Evolutionary conservation across 768 basidiomycete species (phyloP).

Genomic region (Clathrus columnatus): DNA sequence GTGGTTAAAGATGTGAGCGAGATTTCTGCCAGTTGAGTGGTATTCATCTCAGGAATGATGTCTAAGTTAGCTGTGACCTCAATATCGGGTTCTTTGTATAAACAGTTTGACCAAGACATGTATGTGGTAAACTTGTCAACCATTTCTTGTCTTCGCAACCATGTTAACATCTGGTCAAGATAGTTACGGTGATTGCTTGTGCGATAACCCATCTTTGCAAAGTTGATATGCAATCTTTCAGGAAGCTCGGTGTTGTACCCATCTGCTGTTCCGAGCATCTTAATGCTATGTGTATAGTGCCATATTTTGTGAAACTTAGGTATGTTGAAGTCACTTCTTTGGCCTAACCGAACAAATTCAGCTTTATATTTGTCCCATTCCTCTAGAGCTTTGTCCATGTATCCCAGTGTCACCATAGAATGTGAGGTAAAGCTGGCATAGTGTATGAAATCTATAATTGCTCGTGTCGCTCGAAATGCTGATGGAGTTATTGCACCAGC

Average conservation of each 20-base stretch:
- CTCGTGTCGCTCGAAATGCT: constrained; percentile 20
- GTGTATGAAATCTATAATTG: constrained; percentile 29
- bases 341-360: constrained; percentile 22
- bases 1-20: no score
- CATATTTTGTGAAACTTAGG: constrained; percentile 17
- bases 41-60: background rate
- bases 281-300: constrained; percentile 20
- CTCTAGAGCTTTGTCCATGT: constrained; percentile 18
- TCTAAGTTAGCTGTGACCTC: background rate
- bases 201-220: constrained; percentile 27
- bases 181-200: constrained; percentile 20
- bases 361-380: constrained; percentile 24
- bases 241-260: constrained; percentile 22
- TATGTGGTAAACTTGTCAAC: constrained; percentile 3
- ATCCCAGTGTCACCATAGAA: constrained; percentile 19
- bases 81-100: no score
- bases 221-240: constrained; percentile 35
- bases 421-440: constrained; percentile 24
- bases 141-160: constrained; percentile 11
- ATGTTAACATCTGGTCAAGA: constrained; percentile 15
- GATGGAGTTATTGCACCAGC: background rate
- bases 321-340: constrained; percentile 16
- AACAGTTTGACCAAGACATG: no score
- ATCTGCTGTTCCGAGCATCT: constrained; percentile 16
- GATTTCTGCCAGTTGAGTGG: background rate